A percentile compares a stretch with the other conserved stretches of the same genome.
These are phyloP conservation scores for Cercis canadensis DNA, from an alignment of 306 rosid genomes.

Conservation along the genomic window DNA sequence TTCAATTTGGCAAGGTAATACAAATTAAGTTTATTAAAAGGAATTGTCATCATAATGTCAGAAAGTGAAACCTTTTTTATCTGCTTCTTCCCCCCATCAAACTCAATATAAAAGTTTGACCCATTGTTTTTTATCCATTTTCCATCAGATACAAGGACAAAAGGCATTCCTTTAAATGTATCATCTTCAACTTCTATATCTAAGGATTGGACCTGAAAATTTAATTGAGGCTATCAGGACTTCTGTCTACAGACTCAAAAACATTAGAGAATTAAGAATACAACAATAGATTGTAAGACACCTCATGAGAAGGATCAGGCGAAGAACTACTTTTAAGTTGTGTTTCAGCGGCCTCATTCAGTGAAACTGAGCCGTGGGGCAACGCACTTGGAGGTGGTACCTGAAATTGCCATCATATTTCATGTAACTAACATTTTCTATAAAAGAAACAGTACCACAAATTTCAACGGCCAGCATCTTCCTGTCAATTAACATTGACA, in stretches of 20 bases:
- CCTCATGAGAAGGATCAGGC: slow-evolving; percentile 62
- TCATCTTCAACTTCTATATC: slow-evolving; percentile 75
- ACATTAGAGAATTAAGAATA: slow-evolving; percentile 33
- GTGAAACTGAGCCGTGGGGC: slow-evolving; percentile 75
- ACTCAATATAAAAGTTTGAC: slow-evolving; percentile 78
- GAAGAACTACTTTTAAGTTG: slow-evolving; percentile 54
- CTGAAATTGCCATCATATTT: slow-evolving; percentile 56
- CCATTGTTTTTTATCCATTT: slow-evolving; percentile 90
- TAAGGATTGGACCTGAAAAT: slow-evolving; percentile 75
- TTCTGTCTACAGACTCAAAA: slow-evolving; percentile 34
- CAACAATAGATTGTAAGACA: slow-evolving; percentile 38
- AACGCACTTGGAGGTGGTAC: slow-evolving; percentile 73
- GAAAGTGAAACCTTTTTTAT: slow-evolving; percentile 66
- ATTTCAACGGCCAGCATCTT: slow-evolving; percentile 32
- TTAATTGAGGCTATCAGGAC: slow-evolving; percentile 31
- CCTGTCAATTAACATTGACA: slow-evolving; percentile 35
- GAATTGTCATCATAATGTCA: slow-evolving; percentile 31
- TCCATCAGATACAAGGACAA: slow-evolving; percentile 70
- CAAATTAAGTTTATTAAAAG: slow-evolving; percentile 29
- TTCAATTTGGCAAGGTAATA: slow-evolving; percentile 33
- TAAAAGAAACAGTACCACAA: slow-evolving; percentile 23
- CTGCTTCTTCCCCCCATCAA: slow-evolving; percentile 55
- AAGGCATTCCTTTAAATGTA: slow-evolving; percentile 76
- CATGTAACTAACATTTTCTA: slow-evolving; percentile 22
- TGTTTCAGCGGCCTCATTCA: slow-evolving; percentile 66